Base-by-base conservation (phyloP, 75 land plant species). In the Picea glauca region DNA sequence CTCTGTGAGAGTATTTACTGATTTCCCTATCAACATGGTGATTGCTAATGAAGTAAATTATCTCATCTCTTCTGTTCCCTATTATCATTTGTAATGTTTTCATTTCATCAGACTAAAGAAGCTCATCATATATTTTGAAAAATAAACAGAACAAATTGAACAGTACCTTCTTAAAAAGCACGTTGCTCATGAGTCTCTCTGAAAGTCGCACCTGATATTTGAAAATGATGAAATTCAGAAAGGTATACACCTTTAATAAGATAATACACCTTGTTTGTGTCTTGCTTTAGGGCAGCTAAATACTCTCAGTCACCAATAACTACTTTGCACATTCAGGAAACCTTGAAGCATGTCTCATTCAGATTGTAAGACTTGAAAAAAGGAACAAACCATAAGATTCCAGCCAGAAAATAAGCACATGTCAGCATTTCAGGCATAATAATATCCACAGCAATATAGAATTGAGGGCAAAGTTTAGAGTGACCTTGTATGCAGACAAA, bases 401-500 rank as follows among this genome's bases (percentile, higher is more conserved):
- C 74, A 33, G 56, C 33, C 33, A n/a, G 66, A 38, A 9, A 63
- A n/a, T 76, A 82, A 30, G 23, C 11, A 76, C 9, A 26, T 76
- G n/a, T 30, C 63, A 78, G 18, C 43, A n/a, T 80, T 43, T 26
- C 54, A 18, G 32, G 32, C 17, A 74, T 72, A 82, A 18, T 15
- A 11, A 57, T 43, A 18, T 17, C 35, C 5, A 74, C 30, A 76
- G 32, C 15, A 21, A 56, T 15, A 82, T 50, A 31, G 57, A 75
- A 67, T 62, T 12, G 61, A 74, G 18, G 30, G 43, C 74, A 56
- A 60, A 43, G 40, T 38, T 75, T 13, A 15, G 62, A 68, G 11
- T 58, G 77, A 96, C 99, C 95, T 96, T 96, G 79, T 96, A 96
- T 20, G 99, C 99, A 91, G 88, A 90, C 76, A 96, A 78, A 86